Evolutionary conservation across 768 basidiomycete genomes (phyloP).

Genomic region (Rhizopogon sp.): DNA sequence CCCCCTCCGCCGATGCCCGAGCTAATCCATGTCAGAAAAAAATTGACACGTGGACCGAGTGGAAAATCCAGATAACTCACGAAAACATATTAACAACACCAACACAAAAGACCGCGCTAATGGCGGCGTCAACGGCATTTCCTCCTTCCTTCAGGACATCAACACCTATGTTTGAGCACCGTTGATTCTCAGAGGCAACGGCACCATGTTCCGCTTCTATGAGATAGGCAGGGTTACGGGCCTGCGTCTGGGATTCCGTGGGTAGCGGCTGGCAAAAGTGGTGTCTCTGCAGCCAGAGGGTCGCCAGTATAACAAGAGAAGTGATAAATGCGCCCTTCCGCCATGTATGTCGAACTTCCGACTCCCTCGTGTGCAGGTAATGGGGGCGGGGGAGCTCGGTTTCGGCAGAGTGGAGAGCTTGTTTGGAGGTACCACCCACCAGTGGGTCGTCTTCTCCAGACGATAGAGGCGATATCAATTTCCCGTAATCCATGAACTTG

Average conservation of each 20-base stretch:
- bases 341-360: slow-evolving; percentile 6
- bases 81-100: slow-evolving; percentile 91
- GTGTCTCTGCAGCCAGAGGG: slow-evolving; percentile 3
- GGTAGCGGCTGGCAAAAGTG: neutral
- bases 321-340: slow-evolving; percentile 6
- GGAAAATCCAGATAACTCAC: slow-evolving; percentile 35
- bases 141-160: slow-evolving; percentile 74
- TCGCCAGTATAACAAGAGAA: slow-evolving; percentile 8
- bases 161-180: slow-evolving; percentile 85
- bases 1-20: slow-evolving; percentile 88
- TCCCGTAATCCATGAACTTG: neutral
- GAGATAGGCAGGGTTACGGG: slow-evolving; percentile 52
- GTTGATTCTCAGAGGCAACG: slow-evolving; percentile 83
- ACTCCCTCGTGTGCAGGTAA: neutral
- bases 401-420: neutral
- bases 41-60: slow-evolving; percentile 1
- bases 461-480: neutral
- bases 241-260: neutral
- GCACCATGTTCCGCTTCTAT: slow-evolving; percentile 70
- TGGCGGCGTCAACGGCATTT: slow-evolving; percentile 85
- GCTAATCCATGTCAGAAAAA: slow-evolving; percentile 27
- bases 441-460: no score
- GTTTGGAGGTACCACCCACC: neutral
- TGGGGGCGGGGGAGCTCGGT: neutral
- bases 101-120: slow-evolving; percentile 72